Percentiles rank a stretch among this genome's conserved stretches.
phyloP scores from a whole-genome alignment of 352 stramenopile species.

The Plasmopara halstedii region DNA sequence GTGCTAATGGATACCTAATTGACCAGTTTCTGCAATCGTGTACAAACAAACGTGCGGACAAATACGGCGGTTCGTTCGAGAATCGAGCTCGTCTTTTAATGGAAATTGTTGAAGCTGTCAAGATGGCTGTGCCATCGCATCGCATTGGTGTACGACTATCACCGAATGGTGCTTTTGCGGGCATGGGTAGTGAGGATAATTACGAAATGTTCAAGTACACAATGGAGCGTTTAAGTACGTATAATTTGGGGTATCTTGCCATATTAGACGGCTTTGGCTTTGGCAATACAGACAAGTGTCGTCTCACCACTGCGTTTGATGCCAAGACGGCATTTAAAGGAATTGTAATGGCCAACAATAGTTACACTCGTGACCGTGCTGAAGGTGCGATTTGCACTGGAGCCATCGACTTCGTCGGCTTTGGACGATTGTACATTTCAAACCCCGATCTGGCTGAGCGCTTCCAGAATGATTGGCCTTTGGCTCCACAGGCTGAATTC shows the following conservation, averaged over 20 bases:
- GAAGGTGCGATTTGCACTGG: constrained; percentile 26
- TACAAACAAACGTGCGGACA: constrained; percentile 35
- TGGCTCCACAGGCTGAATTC: constrained; percentile 6
- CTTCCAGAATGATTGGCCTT: constrained; percentile 21
- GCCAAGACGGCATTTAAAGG: constrained; percentile 25
- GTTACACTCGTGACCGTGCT: constrained; percentile 26
- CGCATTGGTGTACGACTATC: constrained; percentile 33
- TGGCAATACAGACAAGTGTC: constrained; percentile 24
- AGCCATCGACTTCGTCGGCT: constrained; percentile 21
- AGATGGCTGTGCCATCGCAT: constrained; percentile 16
- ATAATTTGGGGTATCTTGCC: constrained; percentile 32
- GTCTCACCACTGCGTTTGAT: constrained; percentile 18
- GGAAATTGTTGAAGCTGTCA: constrained; percentile 56
- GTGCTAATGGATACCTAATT: constrained; percentile 87
- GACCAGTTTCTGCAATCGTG: constrained; percentile 79
- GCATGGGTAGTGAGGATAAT: constrained; percentile 40
- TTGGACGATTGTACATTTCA: constrained; percentile 34
- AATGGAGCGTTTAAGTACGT: constrained; percentile 26
- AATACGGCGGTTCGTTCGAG: constrained; percentile 80
- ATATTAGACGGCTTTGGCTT: constrained; percentile 31
- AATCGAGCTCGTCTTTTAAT: constrained; percentile 71
- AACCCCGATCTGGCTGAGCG: constrained; percentile 40
- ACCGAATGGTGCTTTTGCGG: constrained; percentile 22
- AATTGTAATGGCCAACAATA: constrained; percentile 25
- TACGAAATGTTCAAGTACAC: constrained; percentile 25